Evolutionary conservation across 257 asterid species (phyloP), one percentile per base, ranked within the genome.

Genomic region (Ehretia macrophylla): DNA sequence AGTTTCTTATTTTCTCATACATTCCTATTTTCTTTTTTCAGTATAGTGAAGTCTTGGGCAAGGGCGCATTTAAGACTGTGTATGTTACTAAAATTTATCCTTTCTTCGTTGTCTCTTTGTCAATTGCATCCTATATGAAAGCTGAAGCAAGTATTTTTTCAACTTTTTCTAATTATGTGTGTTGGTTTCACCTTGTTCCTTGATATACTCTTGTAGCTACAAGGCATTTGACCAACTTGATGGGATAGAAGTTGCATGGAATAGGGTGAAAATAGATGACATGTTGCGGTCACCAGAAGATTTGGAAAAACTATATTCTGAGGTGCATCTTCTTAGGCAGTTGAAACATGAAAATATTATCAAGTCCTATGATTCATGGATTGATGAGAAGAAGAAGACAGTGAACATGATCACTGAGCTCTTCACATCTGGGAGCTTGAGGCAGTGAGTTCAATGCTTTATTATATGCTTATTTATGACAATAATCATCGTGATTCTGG

Each of bases 181-280:
- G 10, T 47, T 4, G 38, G 38, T 9, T 8, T 14, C 50, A 35
- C 20, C 3, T 5, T 27, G 21, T 16, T 32, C 35, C n/a, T 13
- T 19, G 17, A 13, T 45, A 9, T 40, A 56, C 21, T 44, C 20
- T 11, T 63, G 48, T 59, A 89, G 97, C 66, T 89, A 75, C 82
- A 86, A 76, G 81, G 94, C 85, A 17, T 89, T 89, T 75, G 95
- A 89, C 64, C 82, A 75, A 64, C 64, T 75, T 51, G 84, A 89
- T 44, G 97, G 97, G 45, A 83, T 82, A 65, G 97, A 89, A 79
- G 88, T 86, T 40, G 97, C 97, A 56, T 89, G 97, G 97, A 89
- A 72, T 75, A 81, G 83, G 56, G 87, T 89, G 47, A 79, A 79
- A 54, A 79, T 86, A 8, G 79, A 77, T 11, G 86, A 82, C 63